Evolutionary conservation across 148 eudicot species (phyloP), one percentile per base, ranked within the genome.

Genomic region (Silene conica): DNA sequence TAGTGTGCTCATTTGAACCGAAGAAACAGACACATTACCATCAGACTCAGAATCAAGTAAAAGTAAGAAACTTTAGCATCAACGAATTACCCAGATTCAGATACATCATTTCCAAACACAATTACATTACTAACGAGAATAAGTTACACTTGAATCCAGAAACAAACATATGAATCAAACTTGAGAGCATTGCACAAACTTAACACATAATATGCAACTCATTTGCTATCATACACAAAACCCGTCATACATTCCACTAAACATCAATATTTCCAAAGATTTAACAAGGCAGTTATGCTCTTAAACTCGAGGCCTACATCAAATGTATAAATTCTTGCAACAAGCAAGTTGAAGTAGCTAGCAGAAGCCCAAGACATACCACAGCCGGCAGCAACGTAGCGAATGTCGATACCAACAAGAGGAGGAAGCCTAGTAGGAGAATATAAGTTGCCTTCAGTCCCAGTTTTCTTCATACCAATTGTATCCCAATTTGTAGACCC

Each of bases 351-450:
- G 14, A 26, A 56, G 22, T 15, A 2, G 20, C 25, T 22, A 48
- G 23, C 59, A 63, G 19, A 38, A 38, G 1, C 11, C 57, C 14
- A 31, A 13, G 54, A 61, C 79, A 73, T 79, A 96, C 99, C 92
- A 58, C 95, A 86, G 31, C 99, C 99, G 13, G 97, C 67, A 59
- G 97, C 95, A 19, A 96, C 97, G 25, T 76, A 86, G 12, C 92
- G 80, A 81, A 96, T 96, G 73, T 84, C 80, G 43, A 96, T 80
- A 1, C 97, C 99, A 65, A 96, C 85, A 41, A 96, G 96, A 0
- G 99, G 91, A 16, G 97, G 85, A 55, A 96, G 92, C 74, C 97
- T 67, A 20, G 99, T 90, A 5, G 99, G 99, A 26, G 95, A 80
- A 15, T 78, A 83, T 80, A 96, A 74, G 74, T 85, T 89, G 9